Evolutionary conservation across 495 filamentous ascomycete species (phyloP), one percentile per base, ranked within the genome.

Genomic region (Aspergillus sclerotioniger): DNA sequence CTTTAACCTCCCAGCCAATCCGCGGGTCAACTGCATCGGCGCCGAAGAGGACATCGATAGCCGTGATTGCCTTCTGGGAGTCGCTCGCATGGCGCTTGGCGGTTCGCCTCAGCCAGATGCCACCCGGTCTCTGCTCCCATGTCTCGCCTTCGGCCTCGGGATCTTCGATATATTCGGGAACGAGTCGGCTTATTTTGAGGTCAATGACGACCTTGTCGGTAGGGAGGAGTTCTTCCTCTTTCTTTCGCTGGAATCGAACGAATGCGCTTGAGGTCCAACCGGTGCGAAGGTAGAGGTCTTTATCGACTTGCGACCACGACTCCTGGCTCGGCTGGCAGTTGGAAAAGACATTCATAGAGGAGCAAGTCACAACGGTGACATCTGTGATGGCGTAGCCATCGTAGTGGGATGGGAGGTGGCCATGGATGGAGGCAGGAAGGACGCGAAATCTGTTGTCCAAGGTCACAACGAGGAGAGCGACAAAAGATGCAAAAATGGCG

Each of bases 11-110:
- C 94, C 94, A 98, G 16, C 87, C 87, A 6, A 82, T 76, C 41
- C 94, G 83, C 10, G 90, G 91, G 66, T 98, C 94, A 6, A 92
- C 90, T 7, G 92, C 94, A 72, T 98, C 94, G 3, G 91, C 86
- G 21, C 94, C 94, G 67, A 96, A 98, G 3, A 98, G 78, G 1
- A 98, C 85, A 72, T 98, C 94, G 8, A 97, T 80, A 4, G 84
- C 87, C 5, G 92, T 98, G 41, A 98, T 80, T 6, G 87, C 87
- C 43, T 79, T 80, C 39, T 86, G 82, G 4, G 87, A 91, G 63
- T 96, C 91, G 62, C 87, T 90, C 21, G 87, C 88, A 64, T 91
- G 84, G 31, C 83, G 80, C 59, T 89, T 90, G 0, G 84, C 77
- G 13, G 87, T 88, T 53, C 91, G 79, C 74, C 91, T 91, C 53